Percentiles rank a stretch among this genome's conserved stretches.
Conservation (phyloP, 2,329 filamentous ascomycete species). For the Pyrenophora tritici-repentis region DNA sequence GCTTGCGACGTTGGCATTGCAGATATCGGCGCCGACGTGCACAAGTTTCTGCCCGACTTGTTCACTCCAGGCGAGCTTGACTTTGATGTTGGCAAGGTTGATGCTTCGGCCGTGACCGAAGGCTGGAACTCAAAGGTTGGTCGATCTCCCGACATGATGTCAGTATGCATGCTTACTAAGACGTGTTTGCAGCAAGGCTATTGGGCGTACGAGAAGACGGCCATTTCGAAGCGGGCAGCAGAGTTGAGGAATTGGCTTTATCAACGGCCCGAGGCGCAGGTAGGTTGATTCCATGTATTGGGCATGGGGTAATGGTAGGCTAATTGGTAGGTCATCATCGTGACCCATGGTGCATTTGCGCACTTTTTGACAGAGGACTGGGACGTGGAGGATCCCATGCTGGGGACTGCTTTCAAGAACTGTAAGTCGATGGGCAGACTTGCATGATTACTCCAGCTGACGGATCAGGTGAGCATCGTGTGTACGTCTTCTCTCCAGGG, state of each 20-base stretch:
- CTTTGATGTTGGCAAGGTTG: constrained; percentile 56
- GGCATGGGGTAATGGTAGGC: not conserved
- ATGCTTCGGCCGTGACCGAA: constrained; percentile 64
- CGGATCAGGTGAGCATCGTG: constrained; percentile 34
- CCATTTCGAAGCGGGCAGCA: constrained; percentile 37
- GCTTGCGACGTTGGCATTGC: constrained; percentile 74
- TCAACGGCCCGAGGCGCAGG: constrained; percentile 35
- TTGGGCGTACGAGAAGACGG: constrained; percentile 36
- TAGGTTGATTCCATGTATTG: constrained; percentile 7
- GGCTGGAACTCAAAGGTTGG: constrained; percentile 73
- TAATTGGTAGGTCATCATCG: constrained; percentile 68
- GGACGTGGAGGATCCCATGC: constrained; percentile 45
- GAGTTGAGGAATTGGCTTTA: constrained; percentile 37
- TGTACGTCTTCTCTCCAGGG: constrained; percentile 35
- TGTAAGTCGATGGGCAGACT: constrained; percentile 22
- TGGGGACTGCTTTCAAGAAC: constrained; percentile 39
- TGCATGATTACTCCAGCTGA: not conserved
- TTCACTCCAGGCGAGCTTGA: constrained; percentile 63
- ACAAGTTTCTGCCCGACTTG: constrained; percentile 22
- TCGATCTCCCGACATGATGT: not conserved
- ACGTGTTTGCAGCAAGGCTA: constrained; percentile 29
- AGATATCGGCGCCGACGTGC: constrained; percentile 54
- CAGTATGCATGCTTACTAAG: constrained; percentile 13
- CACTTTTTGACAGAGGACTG: constrained; percentile 87
- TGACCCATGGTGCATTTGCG: constrained; percentile 82